Base-by-base conservation (phyloP, 1,284 basidiomycete genomes). In the Trichosporon asahii region DNA sequence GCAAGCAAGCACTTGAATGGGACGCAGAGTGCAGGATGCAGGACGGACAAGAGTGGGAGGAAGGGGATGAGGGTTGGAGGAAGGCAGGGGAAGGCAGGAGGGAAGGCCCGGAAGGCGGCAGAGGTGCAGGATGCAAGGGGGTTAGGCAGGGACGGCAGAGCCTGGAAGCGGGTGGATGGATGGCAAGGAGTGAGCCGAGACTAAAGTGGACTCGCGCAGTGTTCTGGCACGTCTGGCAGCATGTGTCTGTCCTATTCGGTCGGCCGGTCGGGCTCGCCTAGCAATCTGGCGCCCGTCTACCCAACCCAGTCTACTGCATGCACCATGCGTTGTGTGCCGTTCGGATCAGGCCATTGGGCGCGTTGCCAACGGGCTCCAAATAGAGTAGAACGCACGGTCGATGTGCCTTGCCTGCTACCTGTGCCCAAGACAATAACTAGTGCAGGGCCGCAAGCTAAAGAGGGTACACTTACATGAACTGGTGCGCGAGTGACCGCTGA, bases 381-480 rank as follows among this genome's bases (percentile, higher is more conserved):
- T 31, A 31, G 27, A 33, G 57, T n/a, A 61, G 57, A 61, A 61
- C 57, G 57, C 57, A 61, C 57, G 57, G 57, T 31, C 57, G 29
- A 33, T 14, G 57, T 61, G 57, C 55, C 55, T 57, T 31, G 57
- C 27, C 55, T 8, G 55, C n/a, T 8, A 2, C 27, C 21, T 33
- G 31, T 21, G 18, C 23, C 29, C 57, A 33, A 31, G 29, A 61
- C 57, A 61, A 61, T 61, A 61, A 31, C 55, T 23, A 12, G 21
- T 37, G 53, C 53, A 21, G 53, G 53, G 25, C 3, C 9, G 14
- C n/a, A n/a, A 60, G 25, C 27, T 18, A 23, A 7, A 8, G 18
- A n/a, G n/a, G n/a, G n/a, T n/a, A n/a, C 11, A 61, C 57, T 61
- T 61, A 61, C 57, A 61, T 61, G 57, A 61, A 7, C 57, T 31